Evolutionary conservation across 106 monocot species (phyloP).

Genomic region (Dendrobium chrysotoxum): DNA sequence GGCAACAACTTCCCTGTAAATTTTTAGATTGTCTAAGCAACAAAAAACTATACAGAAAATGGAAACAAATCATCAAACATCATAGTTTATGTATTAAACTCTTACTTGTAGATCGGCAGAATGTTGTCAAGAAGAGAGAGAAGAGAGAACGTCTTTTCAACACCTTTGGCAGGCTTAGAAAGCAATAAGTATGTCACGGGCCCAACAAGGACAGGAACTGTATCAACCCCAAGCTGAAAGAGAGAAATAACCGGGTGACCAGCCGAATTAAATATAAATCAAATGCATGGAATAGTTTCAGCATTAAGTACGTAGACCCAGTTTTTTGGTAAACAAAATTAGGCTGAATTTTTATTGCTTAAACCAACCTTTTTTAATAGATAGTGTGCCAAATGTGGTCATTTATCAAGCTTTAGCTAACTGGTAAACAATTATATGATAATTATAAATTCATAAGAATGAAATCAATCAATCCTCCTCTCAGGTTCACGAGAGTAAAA

Average conservation of each 20-base stretch:
- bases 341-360: neutral
- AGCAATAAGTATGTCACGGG: conserved; percentile 25
- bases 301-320: neutral
- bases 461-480: no score
- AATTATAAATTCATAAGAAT: no score
- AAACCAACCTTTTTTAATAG: neutral
- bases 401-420: neutral
- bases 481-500: no score
- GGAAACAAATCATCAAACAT: neutral
- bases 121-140: conserved; percentile 20
- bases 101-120: conserved; percentile 28
- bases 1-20: conserved; percentile 20
- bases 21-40: neutral
- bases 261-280: neutral
- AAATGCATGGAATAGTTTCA: neutral
- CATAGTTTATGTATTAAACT: neutral
- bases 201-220: conserved; percentile 27
- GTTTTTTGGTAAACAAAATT: neutral
- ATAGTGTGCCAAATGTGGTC: neutral
- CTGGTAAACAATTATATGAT: no score
- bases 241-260: neutral
- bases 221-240: conserved; percentile 21
- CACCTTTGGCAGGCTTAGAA: conserved; percentile 26
- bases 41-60: neutral
- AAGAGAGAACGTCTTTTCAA: conserved; percentile 22